Evolutionary conservation across 108 stramenopile genomes (phyloP).

Genomic region (Aureococcus anophagefferens): DNA sequence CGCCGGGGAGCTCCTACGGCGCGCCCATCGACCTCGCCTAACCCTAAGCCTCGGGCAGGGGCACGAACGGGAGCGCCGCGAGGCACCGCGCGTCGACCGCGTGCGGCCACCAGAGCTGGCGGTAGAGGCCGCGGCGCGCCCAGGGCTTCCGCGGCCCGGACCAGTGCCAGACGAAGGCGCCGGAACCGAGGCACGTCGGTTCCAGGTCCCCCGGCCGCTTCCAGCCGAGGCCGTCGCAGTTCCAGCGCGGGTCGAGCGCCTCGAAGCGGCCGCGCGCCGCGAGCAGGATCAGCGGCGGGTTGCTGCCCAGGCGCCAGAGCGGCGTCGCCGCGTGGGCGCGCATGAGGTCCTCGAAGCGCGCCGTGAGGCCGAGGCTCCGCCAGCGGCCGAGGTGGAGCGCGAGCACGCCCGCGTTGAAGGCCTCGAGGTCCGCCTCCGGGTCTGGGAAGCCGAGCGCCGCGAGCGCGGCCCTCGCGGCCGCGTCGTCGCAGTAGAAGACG

Average conservation of each 20-base stretch:
- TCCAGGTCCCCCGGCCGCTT: neutral
- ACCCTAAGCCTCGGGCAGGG: neutral
- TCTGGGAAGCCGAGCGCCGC: too few relatives aligned
- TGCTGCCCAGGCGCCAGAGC: neutral
- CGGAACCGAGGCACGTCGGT: neutral
- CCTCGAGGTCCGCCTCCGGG: too few relatives aligned
- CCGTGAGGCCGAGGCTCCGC: neutral
- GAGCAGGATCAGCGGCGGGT: neutral
- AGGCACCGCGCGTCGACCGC: neutral
- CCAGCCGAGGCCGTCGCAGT: slow-evolving; percentile 3
- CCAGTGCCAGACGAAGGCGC: slow-evolving; percentile 2
- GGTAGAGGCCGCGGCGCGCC: neutral
- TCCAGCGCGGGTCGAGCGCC: neutral
- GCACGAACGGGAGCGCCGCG: neutral
- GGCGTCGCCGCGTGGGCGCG: neutral
- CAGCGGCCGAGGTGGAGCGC: neutral
- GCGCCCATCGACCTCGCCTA: too few relatives aligned
- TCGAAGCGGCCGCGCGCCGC: neutral
- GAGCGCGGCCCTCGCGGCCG: too few relatives aligned
- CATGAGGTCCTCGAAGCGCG: neutral
- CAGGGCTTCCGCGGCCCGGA: neutral
- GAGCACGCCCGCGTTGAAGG: neutral
- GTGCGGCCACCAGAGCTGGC: neutral
- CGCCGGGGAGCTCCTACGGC: too few relatives aligned
- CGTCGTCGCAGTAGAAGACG: neutral